These are phyloP conservation scores for Sisymbrium irio DNA, from an alignment of 345 rosid genomes.

Conservation along the genomic window DNA sequence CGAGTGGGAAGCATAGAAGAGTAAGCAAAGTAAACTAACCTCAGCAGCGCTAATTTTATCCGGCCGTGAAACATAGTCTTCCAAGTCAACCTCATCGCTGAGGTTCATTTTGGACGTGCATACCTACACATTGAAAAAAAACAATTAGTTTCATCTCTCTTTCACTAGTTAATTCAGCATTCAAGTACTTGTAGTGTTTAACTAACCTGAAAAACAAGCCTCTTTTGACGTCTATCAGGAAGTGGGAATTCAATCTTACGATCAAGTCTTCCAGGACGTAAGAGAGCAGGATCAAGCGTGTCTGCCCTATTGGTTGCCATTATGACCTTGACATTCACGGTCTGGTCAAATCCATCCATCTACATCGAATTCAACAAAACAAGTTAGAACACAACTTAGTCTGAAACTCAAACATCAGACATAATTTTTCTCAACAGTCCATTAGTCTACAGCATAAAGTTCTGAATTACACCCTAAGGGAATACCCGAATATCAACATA, in stretches of 20 bases:
- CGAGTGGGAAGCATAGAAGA: not conserved
- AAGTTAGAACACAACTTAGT: constrained; percentile 9
- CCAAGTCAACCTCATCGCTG: constrained; percentile 96
- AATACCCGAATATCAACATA: not conserved
- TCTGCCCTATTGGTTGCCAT: constrained; percentile 98
- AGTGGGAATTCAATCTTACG: constrained; percentile 92
- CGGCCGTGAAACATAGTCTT: constrained; percentile 97
- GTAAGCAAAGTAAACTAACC: constrained; percentile 50
- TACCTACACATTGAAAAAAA: constrained; percentile 53
- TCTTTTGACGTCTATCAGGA: constrained; percentile 97
- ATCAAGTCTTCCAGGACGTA: constrained; percentile 98
- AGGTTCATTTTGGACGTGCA: constrained; percentile 98
- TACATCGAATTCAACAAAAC: constrained; percentile 29
- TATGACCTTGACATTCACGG: constrained; percentile 94
- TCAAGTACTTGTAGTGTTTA: not conserved
- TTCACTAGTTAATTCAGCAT: not conserved
- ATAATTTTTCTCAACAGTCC: not conserved
- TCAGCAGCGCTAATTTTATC: constrained; percentile 99
- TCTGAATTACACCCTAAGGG: not conserved
- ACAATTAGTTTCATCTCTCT: not conserved
- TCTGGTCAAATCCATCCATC: constrained; percentile 98
- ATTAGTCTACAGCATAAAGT: not conserved
- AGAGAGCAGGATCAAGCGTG: constrained; percentile 96
- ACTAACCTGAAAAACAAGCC: constrained; percentile 94
- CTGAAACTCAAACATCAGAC: not conserved